Conservation (phyloP, 805 yeast genomes). For the Cyberlindnera japonica region DNA sequence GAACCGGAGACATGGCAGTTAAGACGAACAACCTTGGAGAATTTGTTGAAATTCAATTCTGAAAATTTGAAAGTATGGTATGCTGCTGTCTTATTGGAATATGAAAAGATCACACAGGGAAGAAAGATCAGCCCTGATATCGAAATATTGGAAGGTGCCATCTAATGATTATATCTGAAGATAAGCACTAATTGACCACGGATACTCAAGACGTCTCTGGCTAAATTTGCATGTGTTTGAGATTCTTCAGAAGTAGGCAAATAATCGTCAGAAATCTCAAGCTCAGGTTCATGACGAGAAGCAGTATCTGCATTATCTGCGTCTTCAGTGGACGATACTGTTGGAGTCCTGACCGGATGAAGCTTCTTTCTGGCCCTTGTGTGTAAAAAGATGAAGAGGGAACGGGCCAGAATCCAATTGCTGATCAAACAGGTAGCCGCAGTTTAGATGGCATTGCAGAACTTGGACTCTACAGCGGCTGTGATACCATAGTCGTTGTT, state of each 20-base stretch:
- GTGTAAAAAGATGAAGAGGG: not conserved
- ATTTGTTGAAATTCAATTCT: conserved; percentile 11
- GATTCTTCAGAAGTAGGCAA: too few species aligned
- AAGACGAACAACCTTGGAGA: conserved; percentile 20
- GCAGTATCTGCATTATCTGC: not conserved
- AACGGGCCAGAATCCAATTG: not conserved
- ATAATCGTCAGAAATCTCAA: not conserved
- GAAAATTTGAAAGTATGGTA: conserved; percentile 23
- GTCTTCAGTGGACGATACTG: not conserved
- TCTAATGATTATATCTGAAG: conserved; percentile 7
- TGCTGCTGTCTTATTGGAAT: conserved; percentile 13
- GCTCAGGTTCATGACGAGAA: not conserved
- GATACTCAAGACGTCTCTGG: too few species aligned
- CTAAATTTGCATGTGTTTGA: too few species aligned
- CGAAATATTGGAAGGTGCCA: conserved; percentile 7
- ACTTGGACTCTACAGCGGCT: conserved; percentile 1
- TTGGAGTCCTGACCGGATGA: not conserved
- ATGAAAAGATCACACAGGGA: conserved; percentile 14
- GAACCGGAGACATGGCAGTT: conserved; percentile 22
- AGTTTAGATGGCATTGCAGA: conserved; percentile 2
- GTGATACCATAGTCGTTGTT: conserved; percentile 5
- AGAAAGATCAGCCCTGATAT: conserved; percentile 12
- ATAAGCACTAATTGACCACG: too few species aligned
- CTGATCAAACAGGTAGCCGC: conserved; percentile 2
- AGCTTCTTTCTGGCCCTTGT: not conserved